Evolutionary conservation across 2,329 filamentous ascomycete genomes (phyloP).

Genomic region (Claviceps cyperi): DNA sequence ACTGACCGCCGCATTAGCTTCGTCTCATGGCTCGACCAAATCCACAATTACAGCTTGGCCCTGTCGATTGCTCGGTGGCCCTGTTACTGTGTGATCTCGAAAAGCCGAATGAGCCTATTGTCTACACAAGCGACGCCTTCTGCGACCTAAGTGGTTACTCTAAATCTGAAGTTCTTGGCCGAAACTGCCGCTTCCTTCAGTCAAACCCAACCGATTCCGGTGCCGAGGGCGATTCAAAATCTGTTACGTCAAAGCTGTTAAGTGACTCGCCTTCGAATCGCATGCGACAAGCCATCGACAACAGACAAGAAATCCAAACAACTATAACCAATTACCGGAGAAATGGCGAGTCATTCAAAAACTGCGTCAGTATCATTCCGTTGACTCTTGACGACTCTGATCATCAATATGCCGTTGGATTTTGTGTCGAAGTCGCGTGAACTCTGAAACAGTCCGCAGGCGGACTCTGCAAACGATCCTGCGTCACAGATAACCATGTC

Average conservation of each 20-base stretch:
- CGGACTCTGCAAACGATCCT: too few species aligned
- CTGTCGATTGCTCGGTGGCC: slow-evolving; percentile 72
- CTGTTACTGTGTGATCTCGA: slow-evolving; percentile 70
- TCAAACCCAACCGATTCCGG: slow-evolving; percentile 42
- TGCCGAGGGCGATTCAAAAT: not conserved
- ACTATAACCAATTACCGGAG: slow-evolving; percentile 67
- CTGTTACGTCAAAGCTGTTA: not conserved
- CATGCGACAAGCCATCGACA: slow-evolving; percentile 32
- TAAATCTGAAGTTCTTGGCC: slow-evolving; percentile 56
- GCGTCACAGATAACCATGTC: too few species aligned
- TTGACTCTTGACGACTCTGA: slow-evolving; percentile 51
- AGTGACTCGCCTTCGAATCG: slow-evolving; percentile 41
- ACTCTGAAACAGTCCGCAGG: not conserved
- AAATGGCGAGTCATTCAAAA: slow-evolving; percentile 66
- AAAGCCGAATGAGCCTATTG: slow-evolving; percentile 60
- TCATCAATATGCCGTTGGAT: slow-evolving; percentile 64
- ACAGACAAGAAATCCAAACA: slow-evolving; percentile 31
- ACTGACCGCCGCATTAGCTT: slow-evolving; percentile 19
- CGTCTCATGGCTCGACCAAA: slow-evolving; percentile 56
- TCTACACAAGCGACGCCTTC: slow-evolving; percentile 76
- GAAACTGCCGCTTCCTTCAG: slow-evolving; percentile 78
- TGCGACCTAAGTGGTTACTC: slow-evolving; percentile 66
- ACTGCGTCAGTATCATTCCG: slow-evolving; percentile 74
- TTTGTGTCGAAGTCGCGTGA: slow-evolving; percentile 53
- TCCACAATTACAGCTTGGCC: slow-evolving; percentile 64